Base-by-base conservation (phyloP, 164 flowering plant genomes). In the Berberis thunbergii region DNA sequence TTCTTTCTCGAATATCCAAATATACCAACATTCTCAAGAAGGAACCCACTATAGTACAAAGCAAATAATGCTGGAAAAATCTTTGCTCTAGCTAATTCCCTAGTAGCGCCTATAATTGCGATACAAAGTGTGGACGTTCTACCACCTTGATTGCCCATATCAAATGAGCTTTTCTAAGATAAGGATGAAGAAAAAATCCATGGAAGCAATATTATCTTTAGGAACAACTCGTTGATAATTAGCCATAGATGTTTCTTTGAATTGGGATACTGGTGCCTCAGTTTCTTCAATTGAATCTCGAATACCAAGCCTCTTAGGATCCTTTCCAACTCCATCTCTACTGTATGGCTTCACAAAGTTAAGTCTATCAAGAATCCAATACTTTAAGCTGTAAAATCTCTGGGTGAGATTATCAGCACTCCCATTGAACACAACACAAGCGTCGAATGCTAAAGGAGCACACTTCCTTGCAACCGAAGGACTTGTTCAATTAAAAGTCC, bases 41-140 rank as follows among this genome's bases (percentile, higher is more conserved):
- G 84, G 73, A 69, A 80, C 41, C 82, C 90, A 61, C 81, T 76
- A 62, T 83, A 83, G 66, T 84, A 87, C 43, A 87, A 74, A 57
- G 94, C 94, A 76, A 87, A 87, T 9, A 87, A 58, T 45, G 94
- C 94, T 43, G 94, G 94, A 64, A 85, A n/a, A n/a, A 85, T 79
- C 71, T 87, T 87, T 12, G 44, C 70, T 71, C 74, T 81, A 2
- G 90, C 90, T 41, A 87, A 80, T 57, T 85, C 90, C 58, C 94
- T 87, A 67, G 90, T 75, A 41, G 88, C 94, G 60, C 90, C 90
- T 12, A 87, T 71, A 26, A 87, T 84, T 60, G 88, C 82, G 73
- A 85, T 87, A 74, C 81, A 75, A 57, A 86, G 80, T 2, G 80
- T 77, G 39, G 87, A 68, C 3, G 59, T 61, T 55, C 45, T 55